A percentile compares a stretch with the other conserved stretches of the same genome.
These are phyloP conservation scores for Trichosanthes cucumerina DNA, from an alignment of 306 rosid species.

Conservation along the genomic window DNA sequence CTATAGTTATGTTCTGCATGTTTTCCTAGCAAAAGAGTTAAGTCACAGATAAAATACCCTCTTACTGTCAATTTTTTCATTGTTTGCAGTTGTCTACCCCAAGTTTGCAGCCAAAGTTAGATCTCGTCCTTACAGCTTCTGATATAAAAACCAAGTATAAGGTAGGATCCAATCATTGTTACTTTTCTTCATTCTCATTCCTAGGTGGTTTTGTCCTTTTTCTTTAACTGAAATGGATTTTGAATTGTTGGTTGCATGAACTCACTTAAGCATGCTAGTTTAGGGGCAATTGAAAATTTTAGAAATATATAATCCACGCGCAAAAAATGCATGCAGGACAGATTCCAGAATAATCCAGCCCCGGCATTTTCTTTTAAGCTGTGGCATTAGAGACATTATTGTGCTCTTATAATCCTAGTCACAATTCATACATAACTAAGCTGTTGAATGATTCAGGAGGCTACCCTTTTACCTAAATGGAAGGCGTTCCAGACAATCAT, in stretches of 20 bases:
- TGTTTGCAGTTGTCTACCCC: constrained; percentile 31
- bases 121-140: constrained; percentile 35
- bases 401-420: background rate
- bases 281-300: background rate
- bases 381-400: background rate
- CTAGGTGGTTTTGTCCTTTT: background rate
- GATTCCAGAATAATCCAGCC: background rate
- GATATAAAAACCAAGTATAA: constrained; percentile 50
- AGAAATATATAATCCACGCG: background rate
- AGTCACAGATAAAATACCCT: background rate
- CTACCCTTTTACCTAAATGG: constrained; percentile 71
- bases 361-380: background rate
- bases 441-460: constrained; percentile 51
- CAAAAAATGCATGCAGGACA: background rate
- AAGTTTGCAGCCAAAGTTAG: constrained; percentile 19
- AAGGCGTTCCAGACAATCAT: constrained; percentile 78
- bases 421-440: background rate
- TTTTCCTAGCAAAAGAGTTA: background rate
- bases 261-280: background rate
- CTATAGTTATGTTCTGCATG: background rate
- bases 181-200: background rate
- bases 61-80: constrained; percentile 5
- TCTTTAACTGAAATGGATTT: background rate
- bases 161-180: constrained; percentile 23
- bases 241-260: background rate